Base-by-base conservation (phyloP, 2,329 filamentous ascomycete species). In the Emmonsiellopsis sp. region DNA sequence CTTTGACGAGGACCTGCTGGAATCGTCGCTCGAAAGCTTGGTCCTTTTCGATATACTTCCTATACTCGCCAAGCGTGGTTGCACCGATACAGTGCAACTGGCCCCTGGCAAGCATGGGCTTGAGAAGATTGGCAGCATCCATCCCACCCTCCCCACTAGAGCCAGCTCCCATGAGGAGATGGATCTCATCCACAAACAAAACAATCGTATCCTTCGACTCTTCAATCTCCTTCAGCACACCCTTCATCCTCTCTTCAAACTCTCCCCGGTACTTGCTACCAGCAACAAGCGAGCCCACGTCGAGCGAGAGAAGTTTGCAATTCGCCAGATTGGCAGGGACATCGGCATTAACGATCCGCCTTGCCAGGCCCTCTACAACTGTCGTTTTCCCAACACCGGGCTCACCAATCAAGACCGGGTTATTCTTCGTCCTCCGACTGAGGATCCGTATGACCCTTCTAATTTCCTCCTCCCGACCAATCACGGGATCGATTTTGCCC, bases 201-300 rank as follows among this genome's bases (percentile, higher is more conserved):
- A 98, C 86, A 66, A 98, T 96, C 78, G 91, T 95, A 54, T 97
- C 92, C 69, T 93, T 94, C 50, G 90, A 89, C 54, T 95, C 85
- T 62, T 91, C 82, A 55, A 98, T 95, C 74, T 98, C 93, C 72
- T 97, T 98, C 63, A 98, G 73, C 5, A 98, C 93, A 53, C 92
- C 91, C 80, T 98, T 98, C 91, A 98, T 97, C 62, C 93, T 84
- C 78, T 98, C 93, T 70, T 98, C 93, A 56, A 98, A 98, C 70
- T 98, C 93, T 75, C 93, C 93, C 49, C 93, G 85, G 76, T 94
- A 98, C 75, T 98, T 98, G 81, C 90, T 96, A 61, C 93, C 93
- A 55, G 93, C 93, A 58, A 98, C 92, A 54, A 98, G 78, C 26
- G 92, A 87, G 63, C 93, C 93, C 47, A 98, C 92, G 65, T 98